phyloP scores from a whole-genome alignment of 495 filamentous ascomycete genomes.

The Penicillium longicatenatum region DNA sequence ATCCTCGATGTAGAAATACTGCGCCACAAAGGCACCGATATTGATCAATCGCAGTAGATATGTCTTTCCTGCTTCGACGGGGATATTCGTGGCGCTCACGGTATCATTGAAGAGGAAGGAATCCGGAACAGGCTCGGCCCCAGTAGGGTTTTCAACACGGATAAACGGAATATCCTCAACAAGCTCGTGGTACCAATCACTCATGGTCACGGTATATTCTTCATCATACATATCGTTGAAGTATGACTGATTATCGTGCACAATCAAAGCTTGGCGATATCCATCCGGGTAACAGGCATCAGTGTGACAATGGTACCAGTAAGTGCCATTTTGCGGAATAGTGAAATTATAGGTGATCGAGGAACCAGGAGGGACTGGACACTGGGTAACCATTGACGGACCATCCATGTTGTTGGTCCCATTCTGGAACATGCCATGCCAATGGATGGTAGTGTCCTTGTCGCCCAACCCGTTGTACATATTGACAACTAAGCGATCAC shows the following conservation, averaged over 20 bases:
- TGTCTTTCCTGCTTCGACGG: slow-evolving; percentile 71
- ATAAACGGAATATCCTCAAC: slow-evolving; percentile 37
- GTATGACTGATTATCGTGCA: slow-evolving; percentile 64
- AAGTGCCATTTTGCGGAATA: slow-evolving; percentile 69
- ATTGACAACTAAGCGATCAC: slow-evolving; percentile 71
- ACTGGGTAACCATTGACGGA: slow-evolving; percentile 43
- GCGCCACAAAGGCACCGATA: slow-evolving; percentile 69
- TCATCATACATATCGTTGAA: slow-evolving; percentile 65
- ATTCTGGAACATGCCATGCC: slow-evolving; percentile 77
- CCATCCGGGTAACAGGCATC: slow-evolving; percentile 74
- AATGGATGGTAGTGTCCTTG: slow-evolving; percentile 71
- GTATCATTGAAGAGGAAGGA: slow-evolving; percentile 60
- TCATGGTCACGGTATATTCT: slow-evolving; percentile 64
- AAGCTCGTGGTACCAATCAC: slow-evolving; percentile 63
- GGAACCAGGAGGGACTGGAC: slow-evolving; percentile 36
- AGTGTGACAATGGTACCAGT: slow-evolving; percentile 82
- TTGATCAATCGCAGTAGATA: slow-evolving; percentile 81
- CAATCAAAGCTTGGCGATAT: slow-evolving; percentile 66
- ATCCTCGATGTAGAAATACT: slow-evolving; percentile 79
- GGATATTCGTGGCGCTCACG: slow-evolving; percentile 49
- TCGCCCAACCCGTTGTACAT: slow-evolving; percentile 72
- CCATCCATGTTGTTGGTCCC: slow-evolving; percentile 77
- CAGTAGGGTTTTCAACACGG: slow-evolving; percentile 50
- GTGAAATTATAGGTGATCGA: slow-evolving; percentile 77
- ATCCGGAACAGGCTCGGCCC: slow-evolving; percentile 55